Evolutionary conservation across 169 alveolate species (phyloP).

Genomic region (Cryptosporidium viatorum): DNA sequence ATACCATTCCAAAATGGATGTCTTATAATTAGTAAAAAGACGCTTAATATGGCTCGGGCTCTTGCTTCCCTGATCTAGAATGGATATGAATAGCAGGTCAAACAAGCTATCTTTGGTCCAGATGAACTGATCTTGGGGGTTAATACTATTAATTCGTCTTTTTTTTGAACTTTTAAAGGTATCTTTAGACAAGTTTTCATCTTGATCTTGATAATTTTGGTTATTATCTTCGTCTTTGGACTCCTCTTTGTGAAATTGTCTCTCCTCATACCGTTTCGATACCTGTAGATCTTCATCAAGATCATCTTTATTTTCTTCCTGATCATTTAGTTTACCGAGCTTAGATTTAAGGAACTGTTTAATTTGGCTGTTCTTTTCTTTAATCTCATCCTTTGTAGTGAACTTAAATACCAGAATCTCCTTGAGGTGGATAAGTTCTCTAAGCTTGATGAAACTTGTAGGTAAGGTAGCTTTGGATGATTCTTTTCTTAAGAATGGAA

Average conservation of each 20-base stretch:
- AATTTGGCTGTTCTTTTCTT: conserved; percentile 1
- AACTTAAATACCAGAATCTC: conserved; percentile 36
- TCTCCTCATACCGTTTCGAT: conserved; percentile 23
- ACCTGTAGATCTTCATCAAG: conserved; percentile 27
- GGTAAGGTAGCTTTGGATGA: conserved; percentile 23
- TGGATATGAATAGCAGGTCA: conserved; percentile 39
- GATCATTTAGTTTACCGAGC: neutral
- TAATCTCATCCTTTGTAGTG: conserved; percentile 15
- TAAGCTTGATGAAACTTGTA: neutral
- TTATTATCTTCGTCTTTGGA: neutral
- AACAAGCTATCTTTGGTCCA: conserved; percentile 47
- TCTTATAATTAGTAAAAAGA: conserved; percentile 28
- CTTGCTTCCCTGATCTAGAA: conserved; percentile 32
- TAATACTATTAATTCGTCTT: conserved; percentile 9
- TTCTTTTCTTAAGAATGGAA: neutral
- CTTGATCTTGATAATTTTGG: neutral
- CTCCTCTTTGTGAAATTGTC: conserved; percentile 3
- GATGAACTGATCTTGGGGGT: neutral
- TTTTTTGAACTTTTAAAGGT: conserved; percentile 35
- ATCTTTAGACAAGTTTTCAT: neutral
- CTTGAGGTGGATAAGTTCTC: conserved; percentile 1
- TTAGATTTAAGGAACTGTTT: conserved; percentile 7
- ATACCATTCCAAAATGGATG: conserved; percentile 22
- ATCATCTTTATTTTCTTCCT: conserved; percentile 11
- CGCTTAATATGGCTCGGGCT: conserved; percentile 57